Evolutionary conservation across 73 alveolate genomes (phyloP), one percentile per base, ranked within the genome.

Genomic region (Paramecium bursaria): DNA sequence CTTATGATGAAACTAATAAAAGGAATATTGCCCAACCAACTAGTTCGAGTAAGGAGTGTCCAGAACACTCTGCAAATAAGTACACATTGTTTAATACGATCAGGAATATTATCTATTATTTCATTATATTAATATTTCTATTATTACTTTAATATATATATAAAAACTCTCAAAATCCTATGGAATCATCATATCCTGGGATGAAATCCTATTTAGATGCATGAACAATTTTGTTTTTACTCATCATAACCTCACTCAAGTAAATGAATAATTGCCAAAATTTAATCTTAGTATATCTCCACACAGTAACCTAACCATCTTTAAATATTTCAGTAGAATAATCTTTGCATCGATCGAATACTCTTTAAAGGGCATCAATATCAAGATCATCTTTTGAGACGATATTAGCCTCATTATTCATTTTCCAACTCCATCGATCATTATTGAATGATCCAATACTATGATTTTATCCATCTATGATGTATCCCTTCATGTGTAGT

Each of bases 401-500:
- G 1, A 87, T 33, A 15, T 50, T 73, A 48, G 85, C 49, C 25
- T 85, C 93, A 73, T 79, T 86, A 48, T 87, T 87, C n/a, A 87
- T 9, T 19, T 61, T 52, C 91, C 93, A 87, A 85, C 93, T 87
- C 91, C 91, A 87, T 67, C 82, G 54, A 60, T 87, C 93, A 87
- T 87, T 54, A 42, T 87, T 87, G 46, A 87, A 87, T 39, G 91
- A 87, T 1, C 91, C 91, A 82, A 53, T n/a, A 27, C 35, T 80
- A 11, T 85, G 33, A 11, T 74, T 33, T 30, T 79, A 46, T 9
- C 60, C 76, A 79, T 87, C 93, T 27, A 82, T 46, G 23, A 87
- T 48, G 25, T 87, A 87, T 4, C 85, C 79, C 51, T 87, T 87
- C 87, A 74, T 67, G 26, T 87, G 93, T 21, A 87, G 50, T 3